Evolutionary conservation across 148 eudicot species (phyloP).

Genomic region (Spergularia marina): DNA sequence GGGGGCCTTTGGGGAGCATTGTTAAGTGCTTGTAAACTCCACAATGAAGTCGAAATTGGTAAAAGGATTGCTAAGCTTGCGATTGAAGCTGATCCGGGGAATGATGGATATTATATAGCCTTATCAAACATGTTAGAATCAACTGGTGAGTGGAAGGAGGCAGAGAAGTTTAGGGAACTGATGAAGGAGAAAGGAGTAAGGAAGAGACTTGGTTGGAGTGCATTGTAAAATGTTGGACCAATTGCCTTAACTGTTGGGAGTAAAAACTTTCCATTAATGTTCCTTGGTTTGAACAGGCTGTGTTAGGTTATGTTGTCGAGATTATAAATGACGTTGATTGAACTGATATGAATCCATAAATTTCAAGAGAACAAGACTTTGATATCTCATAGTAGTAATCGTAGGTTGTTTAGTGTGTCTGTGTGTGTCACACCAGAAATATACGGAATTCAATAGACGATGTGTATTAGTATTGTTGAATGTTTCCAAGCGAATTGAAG

Average conservation of each 20-base stretch:
- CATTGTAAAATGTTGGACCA: conserved; percentile 31
- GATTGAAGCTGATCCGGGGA: conserved; percentile 57
- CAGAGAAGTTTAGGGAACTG: conserved; percentile 47
- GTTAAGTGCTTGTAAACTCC: conserved; percentile 66
- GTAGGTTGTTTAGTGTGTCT: no score
- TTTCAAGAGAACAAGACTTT: no score
- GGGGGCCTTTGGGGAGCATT: conserved; percentile 75
- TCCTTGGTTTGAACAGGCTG: no score
- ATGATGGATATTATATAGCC: conserved; percentile 64
- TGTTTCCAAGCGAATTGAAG: neutral
- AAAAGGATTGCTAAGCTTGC: conserved; percentile 55
- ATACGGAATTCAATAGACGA: no score
- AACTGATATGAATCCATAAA: no score
- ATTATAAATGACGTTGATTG: no score
- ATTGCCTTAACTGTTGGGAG: neutral
- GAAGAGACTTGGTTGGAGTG: conserved; percentile 72
- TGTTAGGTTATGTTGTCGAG: no score
- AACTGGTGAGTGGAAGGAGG: conserved; percentile 61
- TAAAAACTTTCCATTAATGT: neutral
- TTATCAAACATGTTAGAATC: conserved; percentile 55
- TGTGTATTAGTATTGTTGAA: no score
- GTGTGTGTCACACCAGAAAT: no score
- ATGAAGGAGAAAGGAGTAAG: conserved; percentile 62
- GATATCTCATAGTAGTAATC: no score
- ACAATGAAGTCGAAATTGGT: conserved; percentile 51